Conservation (phyloP, 225 moss, liverwort and hornwort species). For the Asterella californica region DNA sequence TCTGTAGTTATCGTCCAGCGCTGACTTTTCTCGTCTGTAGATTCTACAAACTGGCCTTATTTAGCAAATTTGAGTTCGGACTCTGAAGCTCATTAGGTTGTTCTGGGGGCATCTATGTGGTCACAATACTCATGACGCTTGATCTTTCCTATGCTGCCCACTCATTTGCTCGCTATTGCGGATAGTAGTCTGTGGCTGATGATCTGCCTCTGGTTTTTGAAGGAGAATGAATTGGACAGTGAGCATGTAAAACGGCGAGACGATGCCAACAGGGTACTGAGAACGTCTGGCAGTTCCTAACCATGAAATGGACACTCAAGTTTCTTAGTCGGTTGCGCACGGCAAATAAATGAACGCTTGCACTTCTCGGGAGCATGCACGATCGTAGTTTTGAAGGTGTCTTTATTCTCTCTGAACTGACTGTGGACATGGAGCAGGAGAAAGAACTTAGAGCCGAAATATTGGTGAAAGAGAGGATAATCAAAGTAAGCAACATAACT, state of each 20-base stretch:
- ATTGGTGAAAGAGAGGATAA: neutral
- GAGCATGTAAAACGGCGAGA: neutral
- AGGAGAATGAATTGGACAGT: neutral
- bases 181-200: neutral
- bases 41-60: neutral
- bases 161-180: neutral
- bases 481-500: neutral
- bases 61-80: no score
- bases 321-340: neutral
- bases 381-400: neutral
- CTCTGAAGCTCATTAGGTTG: no score
- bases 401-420: neutral
- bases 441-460: slow-evolving; percentile 7
- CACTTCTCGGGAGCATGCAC: neutral
- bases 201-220: neutral
- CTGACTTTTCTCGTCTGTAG: neutral
- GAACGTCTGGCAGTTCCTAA: neutral
- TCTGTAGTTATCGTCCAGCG: no score
- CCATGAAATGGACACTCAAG: neutral
- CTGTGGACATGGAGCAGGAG: neutral
- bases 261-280: neutral
- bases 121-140: no score
- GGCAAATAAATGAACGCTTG: neutral
- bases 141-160: neutral
- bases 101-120: no score